Evolutionary conservation across 2,329 filamentous ascomycete genomes (phyloP).

Genomic region (Colletotrichum magnum): DNA sequence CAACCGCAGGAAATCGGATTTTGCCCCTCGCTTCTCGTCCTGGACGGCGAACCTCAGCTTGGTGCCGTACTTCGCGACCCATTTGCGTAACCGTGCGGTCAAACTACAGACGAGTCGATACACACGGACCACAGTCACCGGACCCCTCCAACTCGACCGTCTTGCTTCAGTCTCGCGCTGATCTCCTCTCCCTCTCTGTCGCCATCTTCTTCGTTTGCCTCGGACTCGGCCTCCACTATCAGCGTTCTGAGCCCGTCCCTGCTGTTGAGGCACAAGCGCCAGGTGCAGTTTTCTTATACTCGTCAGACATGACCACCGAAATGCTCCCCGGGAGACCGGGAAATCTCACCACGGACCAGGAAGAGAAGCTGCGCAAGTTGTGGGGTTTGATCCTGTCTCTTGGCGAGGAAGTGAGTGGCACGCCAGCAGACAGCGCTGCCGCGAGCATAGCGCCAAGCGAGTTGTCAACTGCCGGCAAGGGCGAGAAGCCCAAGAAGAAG

Average conservation of each 20-base stretch:
- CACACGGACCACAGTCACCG: slow-evolving; percentile 2
- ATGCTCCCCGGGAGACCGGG: slow-evolving; percentile 80
- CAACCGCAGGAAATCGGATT: slow-evolving; percentile 13
- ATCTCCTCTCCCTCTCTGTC: slow-evolving; percentile 27
- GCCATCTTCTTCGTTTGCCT: slow-evolving; percentile 36
- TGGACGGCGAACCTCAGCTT: slow-evolving; percentile 8
- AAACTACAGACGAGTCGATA: slow-evolving; percentile 15
- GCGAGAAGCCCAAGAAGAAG: slow-evolving; percentile 82
- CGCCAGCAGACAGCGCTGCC: slow-evolving; percentile 44
- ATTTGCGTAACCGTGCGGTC: slow-evolving; percentile 6
- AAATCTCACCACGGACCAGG: slow-evolving; percentile 90
- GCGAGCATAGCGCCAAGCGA: slow-evolving; percentile 46
- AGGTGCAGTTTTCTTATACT: slow-evolving; percentile 1
- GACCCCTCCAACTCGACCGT: slow-evolving; percentile 21
- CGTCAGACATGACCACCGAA: slow-evolving; percentile 57
- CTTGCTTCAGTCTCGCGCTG: slow-evolving; percentile 37
- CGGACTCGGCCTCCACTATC: slow-evolving; percentile 32
- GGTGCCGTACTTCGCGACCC: not conserved
- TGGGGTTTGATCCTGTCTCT: slow-evolving; percentile 85
- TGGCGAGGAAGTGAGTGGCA: slow-evolving; percentile 47
- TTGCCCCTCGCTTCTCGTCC: not conserved
- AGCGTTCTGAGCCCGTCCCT: not conserved
- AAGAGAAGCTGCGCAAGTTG: slow-evolving; percentile 88
- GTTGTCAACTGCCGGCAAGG: slow-evolving; percentile 44
- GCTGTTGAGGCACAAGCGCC: not conserved